phyloP scores from a whole-genome alignment of 805 yeast species.

The Diddensiella transvaalensis region DNA sequence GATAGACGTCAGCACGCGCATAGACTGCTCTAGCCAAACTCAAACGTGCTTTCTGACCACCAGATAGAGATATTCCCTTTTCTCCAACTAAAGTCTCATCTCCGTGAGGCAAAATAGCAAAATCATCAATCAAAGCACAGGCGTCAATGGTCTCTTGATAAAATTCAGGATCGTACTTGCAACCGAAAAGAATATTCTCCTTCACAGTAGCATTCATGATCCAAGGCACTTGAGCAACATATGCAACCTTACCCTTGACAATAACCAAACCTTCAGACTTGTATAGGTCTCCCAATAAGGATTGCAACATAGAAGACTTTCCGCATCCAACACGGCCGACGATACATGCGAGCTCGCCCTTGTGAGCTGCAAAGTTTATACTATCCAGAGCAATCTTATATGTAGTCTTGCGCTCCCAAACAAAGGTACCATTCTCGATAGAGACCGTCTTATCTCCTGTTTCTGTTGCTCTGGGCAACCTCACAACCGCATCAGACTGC shows the following conservation, averaged over 20 bases:
- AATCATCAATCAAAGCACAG: conserved; percentile 65
- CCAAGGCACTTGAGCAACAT: conserved; percentile 93
- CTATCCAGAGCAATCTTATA: conserved; percentile 55
- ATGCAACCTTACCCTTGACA: conserved; percentile 76
- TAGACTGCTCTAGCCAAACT: conserved; percentile 78
- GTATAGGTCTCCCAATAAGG: conserved; percentile 78
- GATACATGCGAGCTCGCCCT: conserved; percentile 80
- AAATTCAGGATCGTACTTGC: conserved; percentile 45
- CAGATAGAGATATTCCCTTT: conserved; percentile 80
- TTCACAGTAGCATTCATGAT: conserved; percentile 89
- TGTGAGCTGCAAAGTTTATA: conserved; percentile 62
- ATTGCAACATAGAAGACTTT: conserved; percentile 77
- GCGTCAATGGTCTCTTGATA: conserved; percentile 56
- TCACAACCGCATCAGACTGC: conserved; percentile 72
- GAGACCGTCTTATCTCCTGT: conserved; percentile 57
- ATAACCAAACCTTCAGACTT: conserved; percentile 69
- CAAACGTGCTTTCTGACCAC: conserved; percentile 84
- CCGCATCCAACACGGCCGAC: conserved; percentile 92
- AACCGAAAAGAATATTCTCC: conserved; percentile 71
- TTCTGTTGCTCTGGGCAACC: conserved; percentile 47
- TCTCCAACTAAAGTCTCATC: conserved; percentile 81
- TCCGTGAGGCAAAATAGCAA: conserved; percentile 66
- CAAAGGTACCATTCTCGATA: conserved; percentile 37
- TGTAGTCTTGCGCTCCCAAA: conserved; percentile 62
- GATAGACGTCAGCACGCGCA: conserved; percentile 58